Percentiles rank a stretch among this genome's conserved stretches.
phyloP scores from a whole-genome alignment of 129 eudicot genomes.

The Pseudognaphalium luteoalbum region DNA sequence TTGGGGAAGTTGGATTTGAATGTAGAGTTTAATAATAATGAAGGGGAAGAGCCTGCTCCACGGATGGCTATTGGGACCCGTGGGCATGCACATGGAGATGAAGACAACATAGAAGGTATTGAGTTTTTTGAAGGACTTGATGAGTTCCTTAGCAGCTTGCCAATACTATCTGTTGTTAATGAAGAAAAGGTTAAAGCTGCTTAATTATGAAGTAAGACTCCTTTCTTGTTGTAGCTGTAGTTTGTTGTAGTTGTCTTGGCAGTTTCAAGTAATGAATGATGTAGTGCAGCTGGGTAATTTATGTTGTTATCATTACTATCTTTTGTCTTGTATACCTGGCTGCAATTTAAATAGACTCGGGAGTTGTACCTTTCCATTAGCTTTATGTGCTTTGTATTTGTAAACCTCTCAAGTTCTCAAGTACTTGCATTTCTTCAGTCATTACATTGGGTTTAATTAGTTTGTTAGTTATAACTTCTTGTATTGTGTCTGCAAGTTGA shows the following conservation, averaged over 20 bases:
- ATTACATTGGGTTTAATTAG: neutral
- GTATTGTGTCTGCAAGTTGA: neutral
- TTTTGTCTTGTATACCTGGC: neutral
- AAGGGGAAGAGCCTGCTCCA: constrained; percentile 60
- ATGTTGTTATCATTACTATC: neutral
- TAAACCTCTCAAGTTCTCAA: neutral
- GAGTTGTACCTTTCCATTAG: neutral
- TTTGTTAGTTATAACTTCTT: neutral
- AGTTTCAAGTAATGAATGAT: constrained; percentile 26
- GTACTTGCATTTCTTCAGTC: neutral
- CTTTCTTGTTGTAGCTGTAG: constrained; percentile 42
- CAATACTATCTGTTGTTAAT: constrained; percentile 55
- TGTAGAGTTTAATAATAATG: constrained; percentile 76
- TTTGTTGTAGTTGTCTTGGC: constrained; percentile 21
- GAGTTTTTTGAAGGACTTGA: constrained; percentile 79
- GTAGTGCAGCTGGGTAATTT: constrained; percentile 25
- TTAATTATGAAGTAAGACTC: constrained; percentile 51
- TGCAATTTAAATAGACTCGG: neutral
- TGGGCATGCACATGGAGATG: constrained; percentile 47
- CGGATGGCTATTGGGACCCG: constrained; percentile 38
- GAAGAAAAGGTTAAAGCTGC: constrained; percentile 78
- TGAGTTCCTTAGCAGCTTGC: constrained; percentile 72
- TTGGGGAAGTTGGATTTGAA: constrained; percentile 84
- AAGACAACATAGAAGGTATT: constrained; percentile 62
- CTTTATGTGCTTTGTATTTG: constrained; percentile 4